Evolutionary conservation across 257 asterid species (phyloP).

Genomic region (Capsicum chinense): DNA sequence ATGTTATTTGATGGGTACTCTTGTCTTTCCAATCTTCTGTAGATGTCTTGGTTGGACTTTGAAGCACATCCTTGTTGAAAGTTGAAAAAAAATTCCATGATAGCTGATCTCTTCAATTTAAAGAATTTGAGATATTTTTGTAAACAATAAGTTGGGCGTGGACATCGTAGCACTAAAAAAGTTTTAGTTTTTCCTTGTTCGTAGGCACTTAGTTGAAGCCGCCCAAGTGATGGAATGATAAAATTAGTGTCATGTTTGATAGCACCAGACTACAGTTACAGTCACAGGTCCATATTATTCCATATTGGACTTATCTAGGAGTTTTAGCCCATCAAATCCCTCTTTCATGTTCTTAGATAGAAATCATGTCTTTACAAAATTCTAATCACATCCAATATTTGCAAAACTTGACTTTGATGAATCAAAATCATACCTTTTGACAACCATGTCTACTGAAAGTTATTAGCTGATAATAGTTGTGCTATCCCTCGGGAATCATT

Average conservation of each 20-base stretch:
- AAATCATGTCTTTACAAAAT: neutral
- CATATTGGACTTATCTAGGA: neutral
- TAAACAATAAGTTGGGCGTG: neutral
- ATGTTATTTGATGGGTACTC: neutral
- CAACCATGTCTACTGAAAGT: constrained; percentile 17
- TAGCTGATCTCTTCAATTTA: neutral
- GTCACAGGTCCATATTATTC: constrained; percentile 15
- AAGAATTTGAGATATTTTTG: constrained; percentile 7
- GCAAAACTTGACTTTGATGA: constrained; percentile 13
- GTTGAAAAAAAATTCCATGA: neutral
- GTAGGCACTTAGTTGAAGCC: neutral
- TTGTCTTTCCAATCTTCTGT: neutral
- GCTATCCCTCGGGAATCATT: neutral
- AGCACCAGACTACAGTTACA: neutral
- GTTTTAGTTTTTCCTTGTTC: neutral
- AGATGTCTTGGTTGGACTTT: constrained; percentile 8
- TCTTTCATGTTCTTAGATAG: neutral
- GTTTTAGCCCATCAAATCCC: constrained; percentile 20
- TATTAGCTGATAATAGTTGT: neutral
- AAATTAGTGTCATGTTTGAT: constrained; percentile 13
- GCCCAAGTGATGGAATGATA: constrained; percentile 17
- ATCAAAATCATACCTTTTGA: neutral
- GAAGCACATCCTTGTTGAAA: constrained; percentile 22
- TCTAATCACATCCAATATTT: neutral
- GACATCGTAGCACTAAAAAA: neutral